A percentile compares a stretch with the other conserved stretches of the same genome.
These are phyloP conservation scores for Talaromyces liani DNA, from an alignment of 495 filamentous ascomycete species.

Conservation along the genomic window DNA sequence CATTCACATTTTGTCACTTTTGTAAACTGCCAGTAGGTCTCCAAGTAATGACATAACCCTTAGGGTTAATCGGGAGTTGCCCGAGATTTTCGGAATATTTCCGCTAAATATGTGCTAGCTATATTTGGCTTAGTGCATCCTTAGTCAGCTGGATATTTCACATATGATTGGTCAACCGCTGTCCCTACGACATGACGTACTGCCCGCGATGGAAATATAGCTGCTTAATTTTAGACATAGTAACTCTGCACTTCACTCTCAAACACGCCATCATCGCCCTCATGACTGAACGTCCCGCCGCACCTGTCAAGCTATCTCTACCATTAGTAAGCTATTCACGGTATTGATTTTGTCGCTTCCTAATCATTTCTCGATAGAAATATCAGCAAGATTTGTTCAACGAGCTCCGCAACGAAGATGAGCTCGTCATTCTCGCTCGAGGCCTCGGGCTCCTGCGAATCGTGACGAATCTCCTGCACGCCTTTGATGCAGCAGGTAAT, in stretches of 20 bases:
- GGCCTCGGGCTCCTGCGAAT: slow-evolving; percentile 86
- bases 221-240: background rate
- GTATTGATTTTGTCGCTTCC: slow-evolving; percentile 1
- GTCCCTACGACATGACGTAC: background rate
- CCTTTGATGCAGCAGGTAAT: slow-evolving; percentile 91
- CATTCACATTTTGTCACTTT: background rate
- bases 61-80: background rate
- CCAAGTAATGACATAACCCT: background rate
- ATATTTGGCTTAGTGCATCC: background rate
- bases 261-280: slow-evolving; percentile 4
- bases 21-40: no score
- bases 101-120: background rate
- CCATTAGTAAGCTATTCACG: slow-evolving; percentile 57
- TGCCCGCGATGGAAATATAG: background rate
- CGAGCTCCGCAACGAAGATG: slow-evolving; percentile 84
- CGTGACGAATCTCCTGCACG: slow-evolving; percentile 89
- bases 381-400: slow-evolving; percentile 90
- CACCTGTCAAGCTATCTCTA: slow-evolving; percentile 85
- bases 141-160: background rate
- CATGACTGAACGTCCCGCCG: slow-evolving; percentile 44
- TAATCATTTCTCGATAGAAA: slow-evolving; percentile 36
- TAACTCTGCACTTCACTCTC: background rate
- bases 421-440: slow-evolving; percentile 82
- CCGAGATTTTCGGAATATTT: background rate
- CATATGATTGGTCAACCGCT: background rate